Evolutionary conservation across 768 basidiomycete genomes (phyloP).

Genomic region (Tricholoma hemisulphureum): DNA sequence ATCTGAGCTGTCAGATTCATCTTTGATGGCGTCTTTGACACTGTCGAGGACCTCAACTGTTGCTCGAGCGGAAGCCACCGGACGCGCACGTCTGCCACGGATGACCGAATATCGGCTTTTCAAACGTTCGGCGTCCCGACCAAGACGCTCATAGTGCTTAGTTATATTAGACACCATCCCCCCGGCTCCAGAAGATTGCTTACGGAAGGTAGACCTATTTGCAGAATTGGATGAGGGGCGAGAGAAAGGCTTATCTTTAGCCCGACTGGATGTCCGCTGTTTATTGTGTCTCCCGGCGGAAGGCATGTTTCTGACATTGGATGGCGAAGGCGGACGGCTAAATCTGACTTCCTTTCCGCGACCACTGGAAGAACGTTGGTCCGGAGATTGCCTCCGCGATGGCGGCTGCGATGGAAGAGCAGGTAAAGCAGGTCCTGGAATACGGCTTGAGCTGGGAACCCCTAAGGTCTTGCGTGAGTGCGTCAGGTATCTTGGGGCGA

Average conservation of each 20-base stretch:
- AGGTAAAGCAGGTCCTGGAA: conserved; percentile 51
- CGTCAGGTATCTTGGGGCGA: conserved; percentile 73
- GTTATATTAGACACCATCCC: conserved; percentile 85
- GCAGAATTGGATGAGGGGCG: conserved; percentile 43
- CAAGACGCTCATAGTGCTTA: conserved; percentile 86
- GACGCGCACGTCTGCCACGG: conserved; percentile 81
- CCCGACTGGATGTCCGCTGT: conserved; percentile 35
- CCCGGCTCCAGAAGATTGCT: conserved; percentile 47
- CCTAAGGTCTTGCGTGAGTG: conserved; percentile 47
- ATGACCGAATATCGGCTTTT: conserved; percentile 84
- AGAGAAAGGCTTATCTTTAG: conserved; percentile 42
- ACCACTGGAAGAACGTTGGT: conserved; percentile 50
- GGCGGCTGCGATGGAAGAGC: conserved; percentile 55
- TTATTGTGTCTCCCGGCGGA: conserved; percentile 36
- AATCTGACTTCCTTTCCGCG: conserved; percentile 41
- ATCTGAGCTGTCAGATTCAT: conserved; percentile 75
- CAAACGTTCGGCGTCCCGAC: conserved; percentile 68
- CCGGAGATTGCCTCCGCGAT: conserved; percentile 71
- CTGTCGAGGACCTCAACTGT: conserved; percentile 88
- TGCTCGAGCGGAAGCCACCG: conserved; percentile 84
- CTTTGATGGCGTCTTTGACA: conserved; percentile 85
- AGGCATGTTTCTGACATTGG: conserved; percentile 30
- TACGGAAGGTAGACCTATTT: conserved; percentile 54
- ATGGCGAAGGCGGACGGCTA: conserved; percentile 48
- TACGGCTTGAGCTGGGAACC: conserved; percentile 41